Evolutionary conservation across 1,284 basidiomycete genomes (phyloP).

Genomic region (Rhodofomes roseus): DNA sequence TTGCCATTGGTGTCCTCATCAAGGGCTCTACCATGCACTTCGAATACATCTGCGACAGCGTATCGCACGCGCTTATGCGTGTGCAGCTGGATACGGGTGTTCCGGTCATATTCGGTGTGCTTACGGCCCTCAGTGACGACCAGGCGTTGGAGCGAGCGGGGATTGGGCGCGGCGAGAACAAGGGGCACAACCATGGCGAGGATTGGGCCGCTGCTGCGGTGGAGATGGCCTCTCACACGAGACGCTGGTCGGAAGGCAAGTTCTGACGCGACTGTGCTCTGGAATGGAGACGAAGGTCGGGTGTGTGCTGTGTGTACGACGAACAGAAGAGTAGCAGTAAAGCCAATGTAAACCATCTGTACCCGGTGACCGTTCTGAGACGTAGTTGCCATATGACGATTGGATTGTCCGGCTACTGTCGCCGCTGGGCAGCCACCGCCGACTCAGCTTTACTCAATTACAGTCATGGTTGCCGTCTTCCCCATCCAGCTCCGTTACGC

Average conservation of each 20-base stretch:
- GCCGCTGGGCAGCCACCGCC: not conserved
- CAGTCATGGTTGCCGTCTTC: not conserved
- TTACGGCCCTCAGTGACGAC: constrained; percentile 91
- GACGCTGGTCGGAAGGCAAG: constrained; percentile 75
- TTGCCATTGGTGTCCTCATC: constrained; percentile 96
- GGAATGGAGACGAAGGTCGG: not conserved
- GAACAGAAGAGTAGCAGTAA: not conserved
- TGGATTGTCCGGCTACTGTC: not conserved
- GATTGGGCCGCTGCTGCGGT: constrained; percentile 97
- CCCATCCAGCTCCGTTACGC: not conserved
- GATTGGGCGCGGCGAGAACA: constrained; percentile 57
- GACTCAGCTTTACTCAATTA: not conserved
- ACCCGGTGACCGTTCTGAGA: too few species aligned
- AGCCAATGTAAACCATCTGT: constrained; percentile 9
- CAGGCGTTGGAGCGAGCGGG: constrained; percentile 94
- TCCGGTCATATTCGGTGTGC: constrained; percentile 96
- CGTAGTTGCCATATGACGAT: not conserved
- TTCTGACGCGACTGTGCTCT: constrained; percentile 34
- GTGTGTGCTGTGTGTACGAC: constrained; percentile 1
- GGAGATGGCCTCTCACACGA: constrained; percentile 79
- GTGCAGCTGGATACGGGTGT: constrained; percentile 90
- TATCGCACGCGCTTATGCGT: constrained; percentile 91
- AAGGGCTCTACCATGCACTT: constrained; percentile 98
- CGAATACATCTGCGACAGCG: constrained; percentile 95
- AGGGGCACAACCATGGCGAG: constrained; percentile 92